Conservation (phyloP, 179 eudicot species). For the Vitellaria paradoxa region DNA sequence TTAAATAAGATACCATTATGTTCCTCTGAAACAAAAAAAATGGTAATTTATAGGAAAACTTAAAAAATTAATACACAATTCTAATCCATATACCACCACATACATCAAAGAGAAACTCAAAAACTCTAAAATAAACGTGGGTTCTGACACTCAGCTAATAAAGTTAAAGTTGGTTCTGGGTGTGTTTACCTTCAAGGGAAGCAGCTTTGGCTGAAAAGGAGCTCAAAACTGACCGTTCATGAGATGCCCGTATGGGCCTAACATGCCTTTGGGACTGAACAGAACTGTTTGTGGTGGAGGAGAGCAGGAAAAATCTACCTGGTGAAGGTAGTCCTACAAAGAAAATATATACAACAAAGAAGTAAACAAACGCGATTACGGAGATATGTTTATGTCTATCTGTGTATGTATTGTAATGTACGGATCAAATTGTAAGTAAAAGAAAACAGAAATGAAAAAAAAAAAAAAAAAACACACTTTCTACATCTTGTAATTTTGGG, state of each 20-base stretch:
- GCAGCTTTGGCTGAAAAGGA: constrained; percentile 14
- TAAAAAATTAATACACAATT: background rate
- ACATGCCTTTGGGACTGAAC: constrained; percentile 1
- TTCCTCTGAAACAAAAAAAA: background rate
- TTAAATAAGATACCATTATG: background rate
- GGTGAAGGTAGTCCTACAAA: background rate
- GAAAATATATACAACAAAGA: background rate
- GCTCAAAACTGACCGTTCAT: background rate
- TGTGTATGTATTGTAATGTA: background rate
- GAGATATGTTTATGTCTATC: too few relatives aligned
- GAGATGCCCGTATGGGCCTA: background rate
- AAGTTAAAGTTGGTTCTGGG: background rate
- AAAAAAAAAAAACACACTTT: background rate
- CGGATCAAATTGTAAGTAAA: background rate
- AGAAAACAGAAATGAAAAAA: background rate
- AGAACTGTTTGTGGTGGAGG: background rate
- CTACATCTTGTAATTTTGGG: constrained; percentile 1
- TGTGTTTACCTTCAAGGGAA: constrained; percentile 4
- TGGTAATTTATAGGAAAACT: background rate
- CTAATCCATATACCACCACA: background rate
- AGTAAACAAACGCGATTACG: background rate
- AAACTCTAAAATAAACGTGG: background rate
- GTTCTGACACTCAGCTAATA: background rate
- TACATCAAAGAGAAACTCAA: background rate
- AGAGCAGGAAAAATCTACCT: background rate